A percentile compares a stretch with the other conserved stretches of the same genome.
Evolutionary conservation across 768 basidiomycete species (phyloP).

Genomic region (Solioccasus polychromus): DNA sequence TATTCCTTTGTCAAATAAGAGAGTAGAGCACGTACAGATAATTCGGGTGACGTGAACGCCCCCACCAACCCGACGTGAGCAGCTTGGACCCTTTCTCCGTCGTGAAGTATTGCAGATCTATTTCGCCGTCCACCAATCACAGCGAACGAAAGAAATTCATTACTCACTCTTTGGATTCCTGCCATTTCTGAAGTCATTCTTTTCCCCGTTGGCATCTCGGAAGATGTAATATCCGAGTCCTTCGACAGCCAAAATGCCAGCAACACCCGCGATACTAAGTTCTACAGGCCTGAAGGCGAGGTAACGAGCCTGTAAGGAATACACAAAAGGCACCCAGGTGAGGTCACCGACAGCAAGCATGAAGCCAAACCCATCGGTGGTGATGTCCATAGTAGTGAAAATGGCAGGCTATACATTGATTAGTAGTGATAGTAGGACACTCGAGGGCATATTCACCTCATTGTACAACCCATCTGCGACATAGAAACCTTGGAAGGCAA

Average conservation of each 20-base stretch:
- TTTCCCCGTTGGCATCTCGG: slow-evolving; percentile 83
- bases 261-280: slow-evolving; percentile 57
- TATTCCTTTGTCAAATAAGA: not conserved
- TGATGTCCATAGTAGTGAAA: slow-evolving; percentile 96
- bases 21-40: slow-evolving; percentile 55
- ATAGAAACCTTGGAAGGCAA: slow-evolving; percentile 85
- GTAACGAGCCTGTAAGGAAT: slow-evolving; percentile 91
- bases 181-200: slow-evolving; percentile 93
- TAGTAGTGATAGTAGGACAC: not conserved
- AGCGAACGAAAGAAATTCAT: not conserved
- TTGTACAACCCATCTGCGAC: slow-evolving; percentile 85
- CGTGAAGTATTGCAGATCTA: slow-evolving; percentile 75
- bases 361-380: slow-evolving; percentile 96
- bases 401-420: slow-evolving; percentile 62
- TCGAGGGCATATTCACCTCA: slow-evolving; percentile 54
- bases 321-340: slow-evolving; percentile 91
- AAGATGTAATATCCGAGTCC: slow-evolving; percentile 88
- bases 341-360: slow-evolving; percentile 96
- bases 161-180: slow-evolving; percentile 84
- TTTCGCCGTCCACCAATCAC: slow-evolving; percentile 1
- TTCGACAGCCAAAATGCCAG: slow-evolving; percentile 62
- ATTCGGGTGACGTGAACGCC: slow-evolving; percentile 87
- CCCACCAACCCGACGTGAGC: slow-evolving; percentile 98
- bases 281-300: slow-evolving; percentile 87
- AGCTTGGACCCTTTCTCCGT: slow-evolving; percentile 88